Conservation (phyloP, 2,329 filamentous ascomycete genomes). For the Fusarium agapanthi region DNA sequence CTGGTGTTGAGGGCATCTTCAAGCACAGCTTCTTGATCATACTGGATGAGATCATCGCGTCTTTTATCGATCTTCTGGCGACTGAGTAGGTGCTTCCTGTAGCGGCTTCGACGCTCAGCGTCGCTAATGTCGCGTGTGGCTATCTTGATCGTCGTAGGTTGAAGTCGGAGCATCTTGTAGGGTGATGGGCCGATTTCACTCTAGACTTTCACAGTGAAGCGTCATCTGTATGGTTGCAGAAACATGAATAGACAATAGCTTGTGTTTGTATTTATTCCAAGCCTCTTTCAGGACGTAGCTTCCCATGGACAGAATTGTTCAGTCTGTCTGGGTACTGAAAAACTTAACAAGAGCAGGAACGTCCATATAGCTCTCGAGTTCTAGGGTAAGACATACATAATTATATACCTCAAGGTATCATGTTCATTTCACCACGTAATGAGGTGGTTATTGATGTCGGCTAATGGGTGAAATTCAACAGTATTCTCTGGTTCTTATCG, state of each 20-base stretch:
- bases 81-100: conserved; percentile 25
- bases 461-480: neutral
- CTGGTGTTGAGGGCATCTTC: neutral
- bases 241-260: neutral
- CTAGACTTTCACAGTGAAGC: neutral
- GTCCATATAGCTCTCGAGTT: neutral
- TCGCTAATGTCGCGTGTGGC: conserved; percentile 30
- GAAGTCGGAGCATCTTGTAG: conserved; percentile 33
- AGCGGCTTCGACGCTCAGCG: conserved; percentile 31
- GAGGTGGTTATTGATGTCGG: neutral
- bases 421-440: neutral
- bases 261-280: neutral
- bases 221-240: neutral
- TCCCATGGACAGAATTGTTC: neutral
- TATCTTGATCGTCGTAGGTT: conserved; percentile 29
- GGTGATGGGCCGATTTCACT: neutral
- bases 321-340: neutral
- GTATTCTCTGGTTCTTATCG: too few relatives aligned
- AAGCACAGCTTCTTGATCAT: neutral
- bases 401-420: neutral
- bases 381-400: neutral
- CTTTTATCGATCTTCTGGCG: neutral
- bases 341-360: neutral
- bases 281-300: neutral
- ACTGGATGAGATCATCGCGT: neutral